Base-by-base conservation (phyloP, 176 grass and related monocot genomes). In the Phyllostachys edulis region DNA sequence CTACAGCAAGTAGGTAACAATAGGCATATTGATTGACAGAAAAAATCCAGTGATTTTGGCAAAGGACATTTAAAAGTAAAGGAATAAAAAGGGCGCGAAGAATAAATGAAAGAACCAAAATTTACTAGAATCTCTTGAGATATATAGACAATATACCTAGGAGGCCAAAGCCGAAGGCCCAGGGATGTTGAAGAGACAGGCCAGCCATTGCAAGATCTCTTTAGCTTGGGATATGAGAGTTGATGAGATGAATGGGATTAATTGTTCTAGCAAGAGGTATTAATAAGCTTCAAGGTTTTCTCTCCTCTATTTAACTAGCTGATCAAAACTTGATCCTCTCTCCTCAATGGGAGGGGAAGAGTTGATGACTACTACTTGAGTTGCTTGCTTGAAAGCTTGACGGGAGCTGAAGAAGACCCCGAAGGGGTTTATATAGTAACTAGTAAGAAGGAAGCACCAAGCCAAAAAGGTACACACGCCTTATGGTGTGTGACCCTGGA, bases 101-200 rank as follows among this genome's bases (percentile, higher is more conserved):
- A 71, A 40, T 4, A 45, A 73, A 15, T 15, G 20, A 18, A 68
- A 23, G 27, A 23, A 16, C 5, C 18, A 39, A 54, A 26, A 39
- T 17, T 42, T 39, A 65, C 6, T 59, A 67, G 60, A 29, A 24
- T 66, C 16, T 54, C n/a, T 63, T 17, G 51, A 9, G 13, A 32
- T 51, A 34, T 6, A 14, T 21, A 45, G 39, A 21, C 9, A 63
- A 24, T 56, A 67, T 87, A 94, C 92, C 92, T 87, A 94, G 67
- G 76, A 94, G 85, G 34, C 92, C 92, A 57, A 94, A 94, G 46
- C 77, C 14, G 27, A 92, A 92, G 29, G 83, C 92, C 92, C 83
- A 81, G 13, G 92, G 92, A 24, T 94, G 86, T 13, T 91, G 75
- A 54, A 84, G 61, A 24, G 92, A 94, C 18, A 94, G 23, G 64